Evolutionary conservation across 2,329 filamentous ascomycete genomes (phyloP).

Genomic region (Colletotrichum sp.): DNA sequence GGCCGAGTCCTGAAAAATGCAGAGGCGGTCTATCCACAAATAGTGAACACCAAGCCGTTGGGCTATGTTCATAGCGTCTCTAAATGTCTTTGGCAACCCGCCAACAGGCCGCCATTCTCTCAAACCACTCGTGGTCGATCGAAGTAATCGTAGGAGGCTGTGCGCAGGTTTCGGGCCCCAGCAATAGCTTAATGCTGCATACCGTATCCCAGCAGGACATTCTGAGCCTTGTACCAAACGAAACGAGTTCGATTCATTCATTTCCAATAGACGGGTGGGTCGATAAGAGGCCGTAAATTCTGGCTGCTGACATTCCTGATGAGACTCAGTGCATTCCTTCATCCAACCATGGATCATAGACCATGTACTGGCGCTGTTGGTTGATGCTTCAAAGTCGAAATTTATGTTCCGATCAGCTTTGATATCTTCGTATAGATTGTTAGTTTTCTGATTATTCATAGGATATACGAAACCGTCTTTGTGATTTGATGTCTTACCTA

Average conservation of each 20-base stretch:
- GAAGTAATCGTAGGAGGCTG: not conserved
- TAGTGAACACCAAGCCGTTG: slow-evolving; percentile 14
- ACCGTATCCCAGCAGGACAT: accelerated
- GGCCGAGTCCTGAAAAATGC: slow-evolving; percentile 25
- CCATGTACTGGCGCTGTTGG: not conserved
- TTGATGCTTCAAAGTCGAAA: not conserved
- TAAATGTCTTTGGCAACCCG: slow-evolving; percentile 18
- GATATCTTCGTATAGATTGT: not conserved
- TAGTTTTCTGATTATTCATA: too few species aligned
- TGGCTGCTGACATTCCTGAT: not conserved
- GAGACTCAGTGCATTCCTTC: not conserved
- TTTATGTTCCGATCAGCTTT: not conserved
- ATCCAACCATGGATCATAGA: not conserved
- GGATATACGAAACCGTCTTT: too few species aligned
- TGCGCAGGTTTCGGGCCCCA: not conserved
- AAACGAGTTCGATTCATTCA: not conserved
- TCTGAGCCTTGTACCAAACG: not conserved
- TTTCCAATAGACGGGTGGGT: not conserved
- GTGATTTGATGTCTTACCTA: too few species aligned
- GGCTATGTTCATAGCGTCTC: slow-evolving; percentile 15
- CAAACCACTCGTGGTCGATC: not conserved
- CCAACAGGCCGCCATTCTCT: not conserved
- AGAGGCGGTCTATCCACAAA: slow-evolving; percentile 26
- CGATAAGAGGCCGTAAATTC: not conserved
- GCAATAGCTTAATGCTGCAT: not conserved